Conservation (phyloP, 2,329 filamentous ascomycete genomes). For the Cladorrhinum sp. region DNA sequence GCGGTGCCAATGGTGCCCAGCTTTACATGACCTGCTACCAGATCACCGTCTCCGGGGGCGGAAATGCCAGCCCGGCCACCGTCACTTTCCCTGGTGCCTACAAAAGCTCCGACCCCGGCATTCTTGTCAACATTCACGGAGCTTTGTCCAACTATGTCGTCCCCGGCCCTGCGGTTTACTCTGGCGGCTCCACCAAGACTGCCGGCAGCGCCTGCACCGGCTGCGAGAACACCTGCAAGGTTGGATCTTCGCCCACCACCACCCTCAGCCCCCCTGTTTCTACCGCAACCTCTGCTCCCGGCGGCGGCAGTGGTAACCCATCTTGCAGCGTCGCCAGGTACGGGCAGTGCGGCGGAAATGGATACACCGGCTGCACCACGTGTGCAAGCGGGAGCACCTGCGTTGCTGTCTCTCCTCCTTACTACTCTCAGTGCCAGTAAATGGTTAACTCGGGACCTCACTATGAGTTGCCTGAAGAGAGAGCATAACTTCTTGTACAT, state of each 20-base stretch:
- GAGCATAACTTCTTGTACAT: slow-evolving; percentile 13
- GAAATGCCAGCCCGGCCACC: slow-evolving; percentile 30
- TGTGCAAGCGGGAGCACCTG: slow-evolving; percentile 39
- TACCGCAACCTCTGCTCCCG: slow-evolving; percentile 4
- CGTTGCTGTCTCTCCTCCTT: slow-evolving; percentile 36
- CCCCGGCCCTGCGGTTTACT: slow-evolving; percentile 43
- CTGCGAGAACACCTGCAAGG: slow-evolving; percentile 41
- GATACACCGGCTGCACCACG: slow-evolving; percentile 41
- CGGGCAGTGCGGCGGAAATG: slow-evolving; percentile 40
- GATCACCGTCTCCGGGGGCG: slow-evolving; percentile 32
- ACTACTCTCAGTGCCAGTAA: slow-evolving; percentile 39
- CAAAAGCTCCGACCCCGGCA: slow-evolving; percentile 42
- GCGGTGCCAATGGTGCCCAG: slow-evolving; percentile 33
- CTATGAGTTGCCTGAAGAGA: neutral
- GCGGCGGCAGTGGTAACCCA: slow-evolving; percentile 20
- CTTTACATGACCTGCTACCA: slow-evolving; percentile 42
- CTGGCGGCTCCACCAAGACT: slow-evolving; percentile 39
- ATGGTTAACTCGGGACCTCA: neutral
- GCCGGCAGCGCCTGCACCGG: slow-evolving; percentile 40
- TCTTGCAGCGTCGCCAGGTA: slow-evolving; percentile 36
- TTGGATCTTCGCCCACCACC: slow-evolving; percentile 28
- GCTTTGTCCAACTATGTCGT: slow-evolving; percentile 39
- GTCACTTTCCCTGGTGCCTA: slow-evolving; percentile 45
- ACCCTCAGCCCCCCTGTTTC: slow-evolving; percentile 17
- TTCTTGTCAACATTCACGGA: slow-evolving; percentile 47